A percentile compares a stretch with the other conserved stretches of the same genome.
phyloP scores from a whole-genome alignment of 1,284 basidiomycete genomes.

The Malassezia cuniculi region DNA sequence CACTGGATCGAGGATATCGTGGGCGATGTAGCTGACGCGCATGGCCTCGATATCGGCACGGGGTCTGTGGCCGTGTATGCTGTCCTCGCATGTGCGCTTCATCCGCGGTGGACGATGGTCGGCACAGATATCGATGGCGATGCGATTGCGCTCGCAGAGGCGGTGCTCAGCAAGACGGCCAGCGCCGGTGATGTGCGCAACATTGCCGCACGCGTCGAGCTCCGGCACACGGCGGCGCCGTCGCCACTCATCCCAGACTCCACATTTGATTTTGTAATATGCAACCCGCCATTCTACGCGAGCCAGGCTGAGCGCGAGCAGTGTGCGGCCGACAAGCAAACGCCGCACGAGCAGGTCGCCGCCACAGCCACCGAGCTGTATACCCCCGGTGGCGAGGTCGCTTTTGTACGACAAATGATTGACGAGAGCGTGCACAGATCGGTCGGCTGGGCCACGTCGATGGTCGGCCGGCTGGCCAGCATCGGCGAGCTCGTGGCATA shows the following conservation, averaged over 20 bases:
- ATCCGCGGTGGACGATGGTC: conserved; percentile 7
- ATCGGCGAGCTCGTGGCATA: conserved; percentile 54
- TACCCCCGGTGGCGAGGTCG: conserved; percentile 66
- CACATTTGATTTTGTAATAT: conserved; percentile 56
- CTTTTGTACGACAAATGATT: conserved; percentile 65
- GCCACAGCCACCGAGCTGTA: conserved; percentile 73
- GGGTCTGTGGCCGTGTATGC: conserved; percentile 82
- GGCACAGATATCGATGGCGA: conserved; percentile 9
- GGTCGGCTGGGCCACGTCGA: conserved; percentile 65
- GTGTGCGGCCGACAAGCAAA: neutral
- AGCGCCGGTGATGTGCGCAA: conserved; percentile 52
- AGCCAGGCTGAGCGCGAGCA: conserved; percentile 55
- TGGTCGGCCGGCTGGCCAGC: conserved; percentile 72
- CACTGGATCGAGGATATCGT: conserved; percentile 14
- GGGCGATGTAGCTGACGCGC: neutral
- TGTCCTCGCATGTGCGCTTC: conserved; percentile 51
- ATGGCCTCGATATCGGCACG: conserved; percentile 57
- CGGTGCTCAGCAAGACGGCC: conserved; percentile 55
- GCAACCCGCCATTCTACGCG: conserved; percentile 84
- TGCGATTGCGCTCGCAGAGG: conserved; percentile 3
- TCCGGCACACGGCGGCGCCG: conserved; percentile 47
- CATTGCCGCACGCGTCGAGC: conserved; percentile 50
- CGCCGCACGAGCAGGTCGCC: neutral
- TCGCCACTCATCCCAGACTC: conserved; percentile 50
- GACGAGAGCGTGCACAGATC: conserved; percentile 55